These are phyloP conservation scores for Ogataea paradorogensis DNA, from an alignment of 805 yeast genomes.

Conservation along the genomic window DNA sequence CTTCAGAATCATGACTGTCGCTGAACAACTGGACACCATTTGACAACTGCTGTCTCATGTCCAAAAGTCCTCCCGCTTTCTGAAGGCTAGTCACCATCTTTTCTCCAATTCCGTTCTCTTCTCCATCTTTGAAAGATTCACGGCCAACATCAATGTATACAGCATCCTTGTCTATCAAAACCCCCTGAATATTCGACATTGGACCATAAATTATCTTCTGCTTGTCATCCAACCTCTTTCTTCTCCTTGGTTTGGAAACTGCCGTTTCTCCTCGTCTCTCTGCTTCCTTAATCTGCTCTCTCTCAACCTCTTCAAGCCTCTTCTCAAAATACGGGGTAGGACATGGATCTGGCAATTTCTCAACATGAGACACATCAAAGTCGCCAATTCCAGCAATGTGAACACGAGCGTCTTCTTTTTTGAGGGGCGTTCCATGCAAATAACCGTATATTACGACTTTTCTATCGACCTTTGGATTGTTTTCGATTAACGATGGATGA, in stretches of 20 bases:
- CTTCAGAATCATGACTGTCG: slow-evolving; percentile 34
- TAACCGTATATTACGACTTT: slow-evolving; percentile 92
- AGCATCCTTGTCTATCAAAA: slow-evolving; percentile 93
- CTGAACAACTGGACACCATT: slow-evolving; percentile 75
- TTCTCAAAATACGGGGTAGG: slow-evolving; percentile 95
- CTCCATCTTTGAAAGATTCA: slow-evolving; percentile 29
- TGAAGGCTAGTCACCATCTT: slow-evolving; percentile 80
- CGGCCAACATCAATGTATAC: slow-evolving; percentile 84
- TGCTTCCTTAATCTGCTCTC: slow-evolving; percentile 69
- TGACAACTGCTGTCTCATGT: slow-evolving; percentile 39
- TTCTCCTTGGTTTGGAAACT: slow-evolving; percentile 54
- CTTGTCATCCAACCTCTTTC: slow-evolving; percentile 90
- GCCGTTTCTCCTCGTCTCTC: slow-evolving; percentile 54
- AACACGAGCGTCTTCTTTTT: slow-evolving; percentile 64
- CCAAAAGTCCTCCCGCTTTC: slow-evolving; percentile 57
- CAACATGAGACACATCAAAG: slow-evolving; percentile 67
- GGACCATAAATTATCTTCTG: slow-evolving; percentile 97
- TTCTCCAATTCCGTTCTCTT: slow-evolving; percentile 75
- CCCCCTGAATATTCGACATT: slow-evolving; percentile 99
- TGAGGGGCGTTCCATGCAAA: slow-evolving; percentile 87
- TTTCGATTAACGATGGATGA: slow-evolving; percentile 78
- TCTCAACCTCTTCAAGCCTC: slow-evolving; percentile 73
- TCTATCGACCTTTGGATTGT: slow-evolving; percentile 81
- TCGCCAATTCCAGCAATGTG: slow-evolving; percentile 98
- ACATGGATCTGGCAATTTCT: slow-evolving; percentile 96